Base-by-base conservation (phyloP, 78 protist genomes). In the Dictyostelium intermedium region DNA sequence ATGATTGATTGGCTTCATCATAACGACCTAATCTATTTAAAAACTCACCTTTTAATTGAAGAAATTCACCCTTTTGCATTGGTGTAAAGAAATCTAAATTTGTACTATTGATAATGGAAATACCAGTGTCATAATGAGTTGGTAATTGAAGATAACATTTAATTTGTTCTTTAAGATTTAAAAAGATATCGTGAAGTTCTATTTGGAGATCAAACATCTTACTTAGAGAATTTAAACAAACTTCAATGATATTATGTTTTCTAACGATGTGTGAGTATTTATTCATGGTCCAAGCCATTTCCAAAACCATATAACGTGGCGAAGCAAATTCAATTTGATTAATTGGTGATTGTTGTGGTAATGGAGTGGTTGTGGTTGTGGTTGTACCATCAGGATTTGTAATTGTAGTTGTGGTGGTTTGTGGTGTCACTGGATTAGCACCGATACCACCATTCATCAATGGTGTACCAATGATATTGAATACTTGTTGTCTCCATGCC, bases 231-330 rank as follows among this genome's bases (percentile, higher is more conserved):
- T 76, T 79, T 39, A 97, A 95, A 60, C 97, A 92, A n/a, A 93
- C 95, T 23, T 97, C 98, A 39, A 97, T 63, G 39, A 97, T 96
- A 27, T 66, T 41, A 13, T 97, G 97, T 41, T 92, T 91, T 27
- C 98, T 79, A 47, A 93, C 97, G 25, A 97, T 81, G 61, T 95
- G 97, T 23, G 97, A 92, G 50, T 84, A 92, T 23, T 91, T 78
- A 84, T 97, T 97, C 85, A 92, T 97, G 0, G 97, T 92, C 97
- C 98, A 97, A 9, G 98, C 96, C 23, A 84, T 84, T 39, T 95
- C 94, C n/a, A 72, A 72, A 32, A 72, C 79, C 79, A 72, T 72
- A 32, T 72, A 72, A 30, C 45, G 35, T 34, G 79, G 43, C 34
- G 79, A 72, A 72, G 79, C 79, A 34, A 30, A 72, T 34, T 72